Percentiles rank a stretch among this genome's conserved stretches.
phyloP scores from a whole-genome alignment of 805 yeast genomes.

The Wickerhamomyces canadensis region DNA sequence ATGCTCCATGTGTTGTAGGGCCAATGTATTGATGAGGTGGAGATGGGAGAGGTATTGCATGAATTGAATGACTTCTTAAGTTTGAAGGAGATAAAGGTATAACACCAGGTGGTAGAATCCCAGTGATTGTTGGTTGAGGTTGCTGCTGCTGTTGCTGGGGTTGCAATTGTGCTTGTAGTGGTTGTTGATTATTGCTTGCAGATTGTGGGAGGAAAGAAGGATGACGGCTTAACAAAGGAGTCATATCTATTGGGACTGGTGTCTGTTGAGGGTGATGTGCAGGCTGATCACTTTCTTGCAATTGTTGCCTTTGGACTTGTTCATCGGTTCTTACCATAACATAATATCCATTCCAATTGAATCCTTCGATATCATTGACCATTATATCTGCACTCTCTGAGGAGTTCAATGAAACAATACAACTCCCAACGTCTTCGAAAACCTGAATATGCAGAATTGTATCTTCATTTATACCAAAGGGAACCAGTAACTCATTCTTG shows the following conservation, averaged over 20 bases:
- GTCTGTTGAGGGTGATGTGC: background rate
- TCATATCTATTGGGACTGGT: background rate
- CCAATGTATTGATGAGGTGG: no score
- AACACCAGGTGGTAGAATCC: background rate
- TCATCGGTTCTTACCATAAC: conserved; percentile 8
- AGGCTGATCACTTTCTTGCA: no score
- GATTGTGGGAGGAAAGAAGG: no score
- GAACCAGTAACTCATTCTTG: conserved; percentile 13
- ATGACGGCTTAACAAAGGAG: background rate
- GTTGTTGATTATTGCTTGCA: no score
- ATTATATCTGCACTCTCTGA: conserved; percentile 6
- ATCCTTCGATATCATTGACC: conserved; percentile 13
- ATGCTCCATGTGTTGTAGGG: no score
- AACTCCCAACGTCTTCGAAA: conserved; percentile 1
- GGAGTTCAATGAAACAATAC: conserved; percentile 11
- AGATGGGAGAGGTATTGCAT: no score
- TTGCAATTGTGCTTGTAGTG: no score
- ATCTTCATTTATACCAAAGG: conserved; percentile 14
- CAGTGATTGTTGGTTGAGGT: no score
- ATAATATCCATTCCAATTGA: conserved; percentile 11
- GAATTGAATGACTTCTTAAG: no score
- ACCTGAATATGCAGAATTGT: conserved; percentile 19
- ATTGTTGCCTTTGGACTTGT: background rate
- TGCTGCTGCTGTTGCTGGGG: no score
- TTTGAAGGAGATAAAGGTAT: no score